Evolutionary conservation across 305 asterid genomes (phyloP).

Genomic region (Fraxinus velutina): DNA sequence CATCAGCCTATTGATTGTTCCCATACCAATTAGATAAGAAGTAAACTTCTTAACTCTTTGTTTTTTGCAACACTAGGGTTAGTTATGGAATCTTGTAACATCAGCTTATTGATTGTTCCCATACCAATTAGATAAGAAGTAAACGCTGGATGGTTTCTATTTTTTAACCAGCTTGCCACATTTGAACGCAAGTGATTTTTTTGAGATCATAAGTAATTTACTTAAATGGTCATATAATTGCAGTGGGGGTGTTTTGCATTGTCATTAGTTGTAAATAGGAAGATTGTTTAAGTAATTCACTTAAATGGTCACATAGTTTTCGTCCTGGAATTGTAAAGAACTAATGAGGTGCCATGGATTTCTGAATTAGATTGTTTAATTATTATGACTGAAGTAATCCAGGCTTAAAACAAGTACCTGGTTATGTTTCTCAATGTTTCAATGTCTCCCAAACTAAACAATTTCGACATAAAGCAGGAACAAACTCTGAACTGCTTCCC

Average conservation of each 20-base stretch:
- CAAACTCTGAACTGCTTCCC: neutral
- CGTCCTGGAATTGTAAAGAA: neutral
- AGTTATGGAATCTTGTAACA: neutral
- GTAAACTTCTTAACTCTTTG: neutral
- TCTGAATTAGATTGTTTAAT: neutral
- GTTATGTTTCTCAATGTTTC: neutral
- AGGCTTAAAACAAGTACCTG: neutral
- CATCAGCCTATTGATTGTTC: neutral
- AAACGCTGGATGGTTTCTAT: neutral
- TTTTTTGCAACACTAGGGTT: neutral
- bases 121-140: neutral
- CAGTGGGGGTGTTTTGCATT: neutral
- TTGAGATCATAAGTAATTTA: neutral
- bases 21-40: neutral
- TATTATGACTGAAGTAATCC: neutral
- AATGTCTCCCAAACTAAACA: neutral
- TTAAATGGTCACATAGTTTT: neutral
- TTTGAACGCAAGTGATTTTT: neutral
- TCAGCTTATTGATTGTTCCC: neutral
- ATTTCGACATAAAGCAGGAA: neutral
- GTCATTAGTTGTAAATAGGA: neutral
- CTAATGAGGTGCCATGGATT: neutral
- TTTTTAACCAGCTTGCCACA: neutral
- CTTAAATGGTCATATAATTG: neutral
- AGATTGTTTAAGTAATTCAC: neutral